These are phyloP conservation scores for Talaromyces sp. DNA, from an alignment of 2,329 filamentous ascomycete genomes.

Conservation along the genomic window DNA sequence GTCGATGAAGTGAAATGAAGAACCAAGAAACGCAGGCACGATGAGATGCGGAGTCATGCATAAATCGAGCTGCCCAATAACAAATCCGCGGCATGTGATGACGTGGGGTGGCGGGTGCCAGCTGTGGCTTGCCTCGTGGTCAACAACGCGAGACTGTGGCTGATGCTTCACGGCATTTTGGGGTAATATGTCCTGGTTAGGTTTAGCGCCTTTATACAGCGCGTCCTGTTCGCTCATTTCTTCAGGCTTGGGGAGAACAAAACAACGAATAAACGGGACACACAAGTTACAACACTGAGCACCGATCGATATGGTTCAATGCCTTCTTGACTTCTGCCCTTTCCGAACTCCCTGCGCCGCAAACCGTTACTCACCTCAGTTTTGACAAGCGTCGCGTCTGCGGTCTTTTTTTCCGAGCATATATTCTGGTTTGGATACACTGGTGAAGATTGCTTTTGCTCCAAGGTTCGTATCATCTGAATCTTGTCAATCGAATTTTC, in stretches of 20 bases:
- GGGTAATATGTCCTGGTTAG: constrained; percentile 6
- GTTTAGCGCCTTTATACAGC: constrained; percentile 1
- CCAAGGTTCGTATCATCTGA: neutral
- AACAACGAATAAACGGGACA: neutral
- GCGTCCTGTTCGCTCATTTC: neutral
- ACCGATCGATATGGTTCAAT: neutral
- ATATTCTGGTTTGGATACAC: neutral
- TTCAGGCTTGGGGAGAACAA: neutral
- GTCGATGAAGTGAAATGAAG: neutral
- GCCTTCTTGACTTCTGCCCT: too few relatives aligned
- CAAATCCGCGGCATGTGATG: constrained; percentile 11
- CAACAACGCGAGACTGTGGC: constrained; percentile 18
- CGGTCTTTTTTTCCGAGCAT: neutral
- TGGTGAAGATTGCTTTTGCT: neutral
- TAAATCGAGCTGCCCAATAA: constrained; percentile 7
- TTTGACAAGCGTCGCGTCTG: neutral
- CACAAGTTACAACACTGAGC: neutral
- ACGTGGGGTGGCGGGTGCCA: constrained; percentile 13
- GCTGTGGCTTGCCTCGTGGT: constrained; percentile 28
- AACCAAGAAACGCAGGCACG: constrained; percentile 6
- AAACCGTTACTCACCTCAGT: neutral
- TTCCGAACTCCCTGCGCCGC: neutral
- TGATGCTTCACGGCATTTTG: constrained; percentile 13
- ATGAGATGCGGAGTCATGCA: constrained; percentile 13
- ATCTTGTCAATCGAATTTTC: neutral